phyloP scores from a whole-genome alignment of 306 rosid species.

The Prunus persica region Prunus_persica_NCBIv2 NC_034011.1:24368001-24368500 shows the following conservation, averaged over 20 bases:
- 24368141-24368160: background rate
- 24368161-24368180: too few relatives aligned
- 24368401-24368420: too few relatives aligned
- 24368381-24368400: background rate
- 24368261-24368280: background rate
- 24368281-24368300: background rate
- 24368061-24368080: background rate
- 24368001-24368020: background rate
- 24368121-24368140: background rate
- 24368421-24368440: too few relatives aligned
- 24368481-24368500: background rate
- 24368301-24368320: background rate
- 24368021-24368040: background rate
- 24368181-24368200: too few relatives aligned
- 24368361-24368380: background rate
- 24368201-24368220: too few relatives aligned
- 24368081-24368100: background rate
- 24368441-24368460: background rate
- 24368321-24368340: background rate
- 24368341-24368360: background rate
- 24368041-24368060: background rate
- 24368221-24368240: too few relatives aligned
- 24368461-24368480: background rate
- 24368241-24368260: background rate
- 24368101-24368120: background rate